These are phyloP conservation scores for Pyrenula massariospora DNA, from an alignment of 495 filamentous ascomycete genomes.

Conservation along the genomic window DNA sequence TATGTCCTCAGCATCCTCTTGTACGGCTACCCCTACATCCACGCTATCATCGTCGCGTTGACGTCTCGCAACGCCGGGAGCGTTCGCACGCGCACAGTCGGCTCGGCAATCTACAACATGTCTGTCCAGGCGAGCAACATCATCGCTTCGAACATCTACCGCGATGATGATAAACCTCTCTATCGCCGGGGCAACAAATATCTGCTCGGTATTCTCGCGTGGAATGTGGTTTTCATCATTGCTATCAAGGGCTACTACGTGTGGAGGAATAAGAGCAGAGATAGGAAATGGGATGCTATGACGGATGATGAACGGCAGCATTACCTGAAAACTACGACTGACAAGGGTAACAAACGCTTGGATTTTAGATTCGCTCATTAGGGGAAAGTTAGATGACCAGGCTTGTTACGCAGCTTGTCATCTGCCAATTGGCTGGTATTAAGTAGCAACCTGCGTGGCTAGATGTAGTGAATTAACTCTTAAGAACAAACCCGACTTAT, in stretches of 20 bases:
- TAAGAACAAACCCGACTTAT: too few species aligned
- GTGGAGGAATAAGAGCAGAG: constrained; percentile 41
- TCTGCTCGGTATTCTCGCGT: constrained; percentile 41
- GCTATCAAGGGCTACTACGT: constrained; percentile 51
- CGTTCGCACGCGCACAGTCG: constrained; percentile 21
- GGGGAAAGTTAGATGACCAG: too few species aligned
- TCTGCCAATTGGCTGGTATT: too few species aligned
- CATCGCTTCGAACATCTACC: constrained; percentile 47
- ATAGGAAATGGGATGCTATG: constrained; percentile 48
- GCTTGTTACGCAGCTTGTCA: too few species aligned
- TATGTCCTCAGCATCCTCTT: constrained; percentile 1
- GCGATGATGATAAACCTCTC: constrained; percentile 48
- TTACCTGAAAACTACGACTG: constrained; percentile 53
- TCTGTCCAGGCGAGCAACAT: constrained; percentile 53
- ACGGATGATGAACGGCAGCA: constrained; percentile 42
- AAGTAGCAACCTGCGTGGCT: too few species aligned
- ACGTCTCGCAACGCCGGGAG: constrained; percentile 21
- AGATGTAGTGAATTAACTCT: too few species aligned
- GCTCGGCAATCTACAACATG: constrained; percentile 58
- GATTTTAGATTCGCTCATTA: background rate
- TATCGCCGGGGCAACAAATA: constrained; percentile 58
- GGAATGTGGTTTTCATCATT: constrained; percentile 46
- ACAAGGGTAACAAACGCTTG: constrained; percentile 57
- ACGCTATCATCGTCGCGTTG: constrained; percentile 18
- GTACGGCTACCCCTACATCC: constrained; percentile 5